These are phyloP conservation scores for Trichoderma reesei DNA, from an alignment of 495 filamentous ascomycete genomes.

Conservation along the genomic window DNA sequence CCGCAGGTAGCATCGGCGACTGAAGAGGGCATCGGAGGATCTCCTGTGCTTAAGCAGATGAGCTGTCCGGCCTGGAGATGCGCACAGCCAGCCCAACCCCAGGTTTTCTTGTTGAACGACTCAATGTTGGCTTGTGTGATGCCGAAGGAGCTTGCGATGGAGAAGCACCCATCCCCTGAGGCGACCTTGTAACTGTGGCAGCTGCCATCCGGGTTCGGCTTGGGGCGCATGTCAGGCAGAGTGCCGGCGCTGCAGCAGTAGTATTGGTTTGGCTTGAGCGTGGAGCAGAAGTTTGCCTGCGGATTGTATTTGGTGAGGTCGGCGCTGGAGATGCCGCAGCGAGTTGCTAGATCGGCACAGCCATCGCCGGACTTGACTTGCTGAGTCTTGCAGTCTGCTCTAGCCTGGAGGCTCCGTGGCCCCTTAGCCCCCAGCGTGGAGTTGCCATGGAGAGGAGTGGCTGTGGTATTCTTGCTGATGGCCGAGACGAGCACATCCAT, in stretches of 20 bases:
- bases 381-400: slow-evolving; percentile 15
- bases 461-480: slow-evolving; percentile 3
- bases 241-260: slow-evolving; percentile 39
- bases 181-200: slow-evolving; percentile 29
- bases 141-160: slow-evolving; percentile 23
- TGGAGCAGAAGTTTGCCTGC: slow-evolving; percentile 22
- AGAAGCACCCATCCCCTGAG: slow-evolving; percentile 24
- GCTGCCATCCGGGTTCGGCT: slow-evolving; percentile 30
- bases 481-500: slow-evolving; percentile 9
- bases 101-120: slow-evolving; percentile 34
- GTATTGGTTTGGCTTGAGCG: slow-evolving; percentile 23
- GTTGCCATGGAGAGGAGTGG: no score
- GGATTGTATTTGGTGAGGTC: slow-evolving; percentile 35
- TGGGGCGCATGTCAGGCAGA: slow-evolving; percentile 29
- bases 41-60: slow-evolving; percentile 43
- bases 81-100: slow-evolving; percentile 38
- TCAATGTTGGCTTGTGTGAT: slow-evolving; percentile 25
- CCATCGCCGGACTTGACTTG: slow-evolving; percentile 26
- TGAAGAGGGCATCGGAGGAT: slow-evolving; percentile 33
- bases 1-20: slow-evolving; percentile 34
- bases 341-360: slow-evolving; percentile 28
- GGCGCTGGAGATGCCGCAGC: slow-evolving; percentile 29
- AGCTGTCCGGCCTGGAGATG: slow-evolving; percentile 20
- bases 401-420: background rate
- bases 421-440: no score